A percentile compares a stretch with the other conserved stretches of the same genome.
These are phyloP conservation scores for Eudorina sp. DNA, from an alignment of 139 green algal species.

Conservation along the genomic window DNA sequence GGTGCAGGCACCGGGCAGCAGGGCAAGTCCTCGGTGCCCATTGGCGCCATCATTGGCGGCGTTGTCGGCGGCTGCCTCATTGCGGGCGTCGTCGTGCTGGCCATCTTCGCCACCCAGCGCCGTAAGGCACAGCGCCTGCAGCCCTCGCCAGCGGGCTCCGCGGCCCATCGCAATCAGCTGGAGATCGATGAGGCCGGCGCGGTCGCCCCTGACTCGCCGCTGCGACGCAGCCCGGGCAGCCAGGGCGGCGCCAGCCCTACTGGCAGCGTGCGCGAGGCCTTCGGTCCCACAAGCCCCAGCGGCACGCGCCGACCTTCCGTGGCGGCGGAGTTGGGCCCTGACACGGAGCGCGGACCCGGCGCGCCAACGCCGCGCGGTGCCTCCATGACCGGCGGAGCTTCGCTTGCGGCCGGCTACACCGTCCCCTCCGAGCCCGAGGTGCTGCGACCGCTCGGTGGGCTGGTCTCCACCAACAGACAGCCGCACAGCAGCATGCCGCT, in stretches of 20 bases:
- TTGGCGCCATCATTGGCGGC: neutral
- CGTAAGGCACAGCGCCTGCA: neutral
- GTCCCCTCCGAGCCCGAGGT: neutral
- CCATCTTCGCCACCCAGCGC: neutral
- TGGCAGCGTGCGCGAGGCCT: neutral
- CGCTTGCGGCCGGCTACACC: neutral
- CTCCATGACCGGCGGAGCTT: neutral
- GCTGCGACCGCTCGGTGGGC: neutral
- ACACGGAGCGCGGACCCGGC: neutral
- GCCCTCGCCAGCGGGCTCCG: neutral
- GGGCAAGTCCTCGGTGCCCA: neutral
- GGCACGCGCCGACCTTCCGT: neutral
- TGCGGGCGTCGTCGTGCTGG: neutral
- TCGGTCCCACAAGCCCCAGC: neutral
- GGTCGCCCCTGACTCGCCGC: neutral
- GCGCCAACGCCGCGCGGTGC: too few relatives aligned
- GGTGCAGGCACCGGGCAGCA: neutral
- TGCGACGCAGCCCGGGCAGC: neutral
- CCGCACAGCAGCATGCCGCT: neutral
- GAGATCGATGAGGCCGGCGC: neutral
- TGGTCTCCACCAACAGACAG: constrained; percentile 4
- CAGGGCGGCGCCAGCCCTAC: neutral
- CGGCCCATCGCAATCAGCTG: neutral
- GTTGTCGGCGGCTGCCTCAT: neutral
- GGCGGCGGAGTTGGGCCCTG: neutral